A percentile compares a stretch with the other conserved stretches of the same genome.
These are phyloP conservation scores for Naganishia vaughanmartiniae DNA, from an alignment of 768 basidiomycete genomes.

Conservation along the genomic window DNA sequence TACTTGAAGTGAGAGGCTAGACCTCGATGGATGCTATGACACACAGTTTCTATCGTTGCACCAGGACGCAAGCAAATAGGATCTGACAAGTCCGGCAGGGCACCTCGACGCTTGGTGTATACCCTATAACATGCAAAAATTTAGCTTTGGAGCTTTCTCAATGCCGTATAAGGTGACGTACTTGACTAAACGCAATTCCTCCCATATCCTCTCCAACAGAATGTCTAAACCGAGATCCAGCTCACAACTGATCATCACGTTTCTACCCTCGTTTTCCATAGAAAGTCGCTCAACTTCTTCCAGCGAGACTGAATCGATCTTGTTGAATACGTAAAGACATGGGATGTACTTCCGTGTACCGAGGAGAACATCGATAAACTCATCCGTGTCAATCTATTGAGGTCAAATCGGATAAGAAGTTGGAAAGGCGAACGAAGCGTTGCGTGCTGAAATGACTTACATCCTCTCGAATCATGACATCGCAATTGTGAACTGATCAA, in stretches of 20 bases:
- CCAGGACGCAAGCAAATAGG: slow-evolving; percentile 82
- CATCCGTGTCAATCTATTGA: slow-evolving; percentile 80
- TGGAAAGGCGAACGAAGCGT: slow-evolving; percentile 23
- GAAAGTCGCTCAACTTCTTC: slow-evolving; percentile 50
- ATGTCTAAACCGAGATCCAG: slow-evolving; percentile 72
- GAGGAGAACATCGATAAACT: slow-evolving; percentile 97
- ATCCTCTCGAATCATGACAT: slow-evolving; percentile 98
- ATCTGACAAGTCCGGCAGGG: slow-evolving; percentile 82
- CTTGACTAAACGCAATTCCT: slow-evolving; percentile 49
- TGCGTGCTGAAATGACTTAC: slow-evolving; percentile 56
- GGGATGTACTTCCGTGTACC: slow-evolving; percentile 94
- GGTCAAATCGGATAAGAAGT: slow-evolving; percentile 10
- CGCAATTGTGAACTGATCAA: slow-evolving; percentile 61
- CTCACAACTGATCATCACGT: slow-evolving; percentile 95
- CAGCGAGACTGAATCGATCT: slow-evolving; percentile 67
- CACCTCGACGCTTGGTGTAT: slow-evolving; percentile 97
- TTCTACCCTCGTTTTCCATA: slow-evolving; percentile 62
- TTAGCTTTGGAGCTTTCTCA: background rate
- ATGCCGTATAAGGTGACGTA: slow-evolving; percentile 26
- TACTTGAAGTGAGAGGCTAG: slow-evolving; percentile 89
- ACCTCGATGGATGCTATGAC: slow-evolving; percentile 86
- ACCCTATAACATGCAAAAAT: slow-evolving; percentile 64
- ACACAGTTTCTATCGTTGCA: slow-evolving; percentile 91
- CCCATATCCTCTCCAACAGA: slow-evolving; percentile 56
- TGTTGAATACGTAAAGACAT: slow-evolving; percentile 92